These are phyloP conservation scores for Vitellaria paradoxa DNA, from an alignment of 179 eudicot genomes.

Conservation along the genomic window DNA sequence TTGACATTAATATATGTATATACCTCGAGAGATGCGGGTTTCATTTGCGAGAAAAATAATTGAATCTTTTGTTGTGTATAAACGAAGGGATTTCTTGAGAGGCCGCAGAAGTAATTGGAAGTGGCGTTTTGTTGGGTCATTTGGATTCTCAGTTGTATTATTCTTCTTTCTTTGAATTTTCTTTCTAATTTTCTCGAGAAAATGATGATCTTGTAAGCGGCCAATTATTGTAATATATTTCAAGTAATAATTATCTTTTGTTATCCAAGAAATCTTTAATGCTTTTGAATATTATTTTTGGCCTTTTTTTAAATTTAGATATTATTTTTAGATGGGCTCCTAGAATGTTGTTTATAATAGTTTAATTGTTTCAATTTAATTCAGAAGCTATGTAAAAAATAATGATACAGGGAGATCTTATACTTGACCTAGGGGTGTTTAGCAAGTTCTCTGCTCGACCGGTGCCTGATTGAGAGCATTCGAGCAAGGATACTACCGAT, in stretches of 20 bases:
- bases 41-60: neutral
- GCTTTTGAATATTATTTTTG: neutral
- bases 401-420: too few relatives aligned
- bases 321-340: neutral
- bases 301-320: neutral
- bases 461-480: too few relatives aligned
- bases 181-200: neutral
- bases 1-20: neutral
- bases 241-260: too few relatives aligned
- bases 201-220: neutral
- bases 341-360: too few relatives aligned
- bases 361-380: too few relatives aligned
- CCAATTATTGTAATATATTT: neutral
- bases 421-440: too few relatives aligned
- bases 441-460: too few relatives aligned
- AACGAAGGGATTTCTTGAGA: neutral
- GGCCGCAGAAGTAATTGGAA: neutral
- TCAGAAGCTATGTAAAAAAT: too few relatives aligned
- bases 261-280: neutral
- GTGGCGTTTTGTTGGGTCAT: neutral
- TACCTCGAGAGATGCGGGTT: neutral
- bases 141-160: neutral
- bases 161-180: neutral
- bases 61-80: neutral
- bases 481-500: too few relatives aligned